Base-by-base conservation (phyloP, 495 filamentous ascomycete species). In the Penicillium canescens region DNA sequence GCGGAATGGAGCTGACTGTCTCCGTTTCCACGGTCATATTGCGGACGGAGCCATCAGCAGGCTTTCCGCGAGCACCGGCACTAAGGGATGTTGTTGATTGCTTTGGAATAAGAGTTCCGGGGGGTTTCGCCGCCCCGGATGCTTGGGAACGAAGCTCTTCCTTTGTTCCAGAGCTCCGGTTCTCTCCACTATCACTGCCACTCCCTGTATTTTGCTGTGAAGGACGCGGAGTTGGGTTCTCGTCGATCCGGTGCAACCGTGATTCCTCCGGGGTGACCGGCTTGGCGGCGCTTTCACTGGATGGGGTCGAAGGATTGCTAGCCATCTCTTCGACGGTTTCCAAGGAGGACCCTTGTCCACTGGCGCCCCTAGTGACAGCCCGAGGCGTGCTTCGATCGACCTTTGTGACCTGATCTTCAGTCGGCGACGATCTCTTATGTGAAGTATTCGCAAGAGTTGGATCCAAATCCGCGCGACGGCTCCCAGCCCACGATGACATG, bases 11-110 rank as follows among this genome's bases (percentile, higher is more conserved):
- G 33, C 82, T 88, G 43, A 98, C 95, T 4, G 91, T 95, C 74
- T 98, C 94, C 4, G 94, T 98, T 72, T 98, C 94, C 11, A 98
- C 93, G 35, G 90, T 97, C 94, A 98, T 98, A 59, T 90, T 96
- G 61, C 86, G 86, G 28, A 89, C 82, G 12, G 91, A 86, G 9
- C 83, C 85, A 64, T 97, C 92, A 37, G 81, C 66, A 28, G 81
- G 77, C 72, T 91, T 83, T 33, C 81, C 74, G 39, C 79, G 79
- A 3, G 72, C 66, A 52, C 68, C 61, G 21, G 66, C 73, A 14
- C 71, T 76, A 5, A 82, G 61, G 6, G 78, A 78, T 6, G 79
- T 75, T n/a, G 70, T 69, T 0, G 79, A 82, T 40, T 71, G 69
- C 49, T 80, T 75, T 5, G 75, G 71, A 33, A 80, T 63, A n/a